phyloP scores from a whole-genome alignment of 208 protist genomes.

The Vickermania spadyakhi region DNA sequence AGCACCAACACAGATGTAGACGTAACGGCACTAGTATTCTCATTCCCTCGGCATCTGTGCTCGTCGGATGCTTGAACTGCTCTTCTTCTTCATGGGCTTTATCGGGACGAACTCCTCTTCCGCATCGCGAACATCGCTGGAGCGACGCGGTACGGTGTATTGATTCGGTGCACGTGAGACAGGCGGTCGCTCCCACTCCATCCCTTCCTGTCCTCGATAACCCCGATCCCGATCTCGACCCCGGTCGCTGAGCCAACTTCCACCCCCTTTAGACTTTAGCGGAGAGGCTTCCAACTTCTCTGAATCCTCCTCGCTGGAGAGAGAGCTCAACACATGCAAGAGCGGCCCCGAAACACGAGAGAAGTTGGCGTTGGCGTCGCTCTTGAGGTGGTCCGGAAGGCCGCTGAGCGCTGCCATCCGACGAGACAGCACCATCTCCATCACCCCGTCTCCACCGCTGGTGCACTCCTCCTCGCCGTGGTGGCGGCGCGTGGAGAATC shows the following conservation, averaged over 20 bases:
- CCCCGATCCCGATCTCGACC: background rate
- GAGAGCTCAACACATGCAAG: background rate
- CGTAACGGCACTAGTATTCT: no score
- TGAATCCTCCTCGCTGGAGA: background rate
- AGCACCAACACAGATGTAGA: no score
- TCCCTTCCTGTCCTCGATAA: background rate
- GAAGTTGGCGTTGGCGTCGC: background rate
- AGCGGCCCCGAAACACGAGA: background rate
- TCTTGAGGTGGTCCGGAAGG: background rate
- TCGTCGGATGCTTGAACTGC: background rate
- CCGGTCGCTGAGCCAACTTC: background rate
- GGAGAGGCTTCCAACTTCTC: background rate
- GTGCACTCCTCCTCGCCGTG: no score
- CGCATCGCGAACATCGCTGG: background rate
- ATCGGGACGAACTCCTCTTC: background rate
- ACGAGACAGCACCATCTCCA: background rate
- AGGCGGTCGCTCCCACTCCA: background rate
- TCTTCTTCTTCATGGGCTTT: background rate
- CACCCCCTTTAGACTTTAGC: background rate
- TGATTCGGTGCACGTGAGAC: no score
- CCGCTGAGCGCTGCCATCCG: background rate
- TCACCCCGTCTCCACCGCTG: background rate
- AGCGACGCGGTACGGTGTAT: background rate
- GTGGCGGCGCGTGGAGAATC: background rate
- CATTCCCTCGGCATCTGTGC: background rate